Percentiles rank a stretch among this genome's conserved stretches.
phyloP scores from a whole-genome alignment of 2,329 filamentous ascomycete genomes.

The Ophiostoma australiae region DNA sequence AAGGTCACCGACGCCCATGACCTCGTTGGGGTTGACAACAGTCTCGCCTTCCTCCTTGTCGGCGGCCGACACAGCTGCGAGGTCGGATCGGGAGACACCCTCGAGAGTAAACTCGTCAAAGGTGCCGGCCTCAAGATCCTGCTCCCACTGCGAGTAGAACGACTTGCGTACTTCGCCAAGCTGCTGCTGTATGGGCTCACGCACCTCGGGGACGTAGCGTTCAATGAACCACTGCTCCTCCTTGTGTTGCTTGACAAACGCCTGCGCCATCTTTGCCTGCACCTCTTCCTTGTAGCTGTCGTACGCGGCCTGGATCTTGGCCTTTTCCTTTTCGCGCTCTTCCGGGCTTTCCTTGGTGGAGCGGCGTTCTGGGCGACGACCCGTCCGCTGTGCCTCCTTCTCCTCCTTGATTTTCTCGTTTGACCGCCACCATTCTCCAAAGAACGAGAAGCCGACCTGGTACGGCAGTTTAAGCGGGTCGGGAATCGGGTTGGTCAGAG shows the following conservation, averaged over 20 bases:
- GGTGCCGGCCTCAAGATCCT: constrained; percentile 73
- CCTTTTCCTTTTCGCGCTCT: constrained; percentile 73
- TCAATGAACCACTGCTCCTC: constrained; percentile 98
- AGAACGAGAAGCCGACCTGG: constrained; percentile 81
- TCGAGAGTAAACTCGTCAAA: constrained; percentile 96
- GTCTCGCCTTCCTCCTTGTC: constrained; percentile 92
- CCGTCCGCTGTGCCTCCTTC: constrained; percentile 64
- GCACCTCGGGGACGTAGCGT: constrained; percentile 79
- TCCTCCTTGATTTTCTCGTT: constrained; percentile 81
- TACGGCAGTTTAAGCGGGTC: constrained; percentile 70
- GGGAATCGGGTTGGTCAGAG: constrained; percentile 59
- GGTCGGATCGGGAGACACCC: constrained; percentile 88
- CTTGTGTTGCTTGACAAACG: constrained; percentile 88
- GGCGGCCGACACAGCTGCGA: constrained; percentile 69
- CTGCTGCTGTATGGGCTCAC: constrained; percentile 67
- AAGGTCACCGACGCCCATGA: constrained; percentile 85
- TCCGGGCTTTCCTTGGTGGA: constrained; percentile 62
- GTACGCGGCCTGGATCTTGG: constrained; percentile 67
- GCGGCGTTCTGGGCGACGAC: constrained; percentile 62
- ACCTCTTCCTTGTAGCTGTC: constrained; percentile 64
- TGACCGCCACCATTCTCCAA: constrained; percentile 79
- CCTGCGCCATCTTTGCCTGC: constrained; percentile 73
- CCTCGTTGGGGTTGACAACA: constrained; percentile 76
- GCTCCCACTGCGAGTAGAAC: constrained; percentile 81
- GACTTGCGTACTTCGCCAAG: constrained; percentile 74